phyloP scores from a whole-genome alignment of 345 rosid genomes.

The Eucalyptus erythrocorys region DNA sequence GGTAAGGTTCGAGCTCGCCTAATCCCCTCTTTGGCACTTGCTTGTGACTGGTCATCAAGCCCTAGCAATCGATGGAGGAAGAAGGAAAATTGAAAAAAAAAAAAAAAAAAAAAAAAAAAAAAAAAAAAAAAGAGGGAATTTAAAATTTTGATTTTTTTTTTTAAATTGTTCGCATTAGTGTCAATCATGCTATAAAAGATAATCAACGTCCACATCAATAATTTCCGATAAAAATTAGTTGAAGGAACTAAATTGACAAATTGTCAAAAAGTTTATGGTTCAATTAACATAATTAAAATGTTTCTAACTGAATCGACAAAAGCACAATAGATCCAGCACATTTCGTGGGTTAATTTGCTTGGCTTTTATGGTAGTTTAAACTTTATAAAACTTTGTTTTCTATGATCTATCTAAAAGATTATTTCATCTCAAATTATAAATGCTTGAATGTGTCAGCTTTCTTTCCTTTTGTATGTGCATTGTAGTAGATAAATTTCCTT shows the following conservation, averaged over 20 bases:
- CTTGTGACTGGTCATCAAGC: fast-evolving
- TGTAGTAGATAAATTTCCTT: neutral
- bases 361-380: neutral
- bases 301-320: fast-evolving
- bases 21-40: too few relatives aligned
- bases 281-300: too few relatives aligned
- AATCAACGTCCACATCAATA: fast-evolving
- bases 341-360: neutral
- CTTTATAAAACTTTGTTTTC: neutral
- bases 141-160: too few relatives aligned
- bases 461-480: neutral
- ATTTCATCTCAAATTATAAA: neutral
- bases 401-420: neutral
- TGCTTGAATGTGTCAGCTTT: neutral
- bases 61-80: too few relatives aligned
- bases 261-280: too few relatives aligned
- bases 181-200: fast-evolving
- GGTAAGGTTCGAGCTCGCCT: fast-evolving
- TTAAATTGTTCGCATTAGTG: too few relatives aligned
- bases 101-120: too few relatives aligned
- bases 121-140: too few relatives aligned
- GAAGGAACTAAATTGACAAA: fast-evolving
- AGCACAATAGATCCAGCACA: neutral
- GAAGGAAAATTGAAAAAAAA: too few relatives aligned
- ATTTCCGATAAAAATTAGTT: too few relatives aligned